These are phyloP conservation scores for Dendrobium chrysotoxum DNA, from an alignment of 106 monocot species.

Conservation along the genomic window DNA sequence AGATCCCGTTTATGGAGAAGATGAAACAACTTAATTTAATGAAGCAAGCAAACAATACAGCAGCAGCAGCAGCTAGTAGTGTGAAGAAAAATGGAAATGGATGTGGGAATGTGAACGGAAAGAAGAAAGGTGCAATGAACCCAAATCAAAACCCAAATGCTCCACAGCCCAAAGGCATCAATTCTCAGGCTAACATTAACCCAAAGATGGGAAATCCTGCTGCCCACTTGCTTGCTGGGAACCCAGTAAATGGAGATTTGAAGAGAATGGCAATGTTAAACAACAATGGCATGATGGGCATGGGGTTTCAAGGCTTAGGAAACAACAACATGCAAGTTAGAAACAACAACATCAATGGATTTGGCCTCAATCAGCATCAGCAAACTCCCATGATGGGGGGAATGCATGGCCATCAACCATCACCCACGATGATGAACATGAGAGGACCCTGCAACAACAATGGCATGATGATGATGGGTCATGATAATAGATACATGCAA, in stretches of 20 bases:
- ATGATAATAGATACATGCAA: conserved; percentile 11
- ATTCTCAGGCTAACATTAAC: conserved; percentile 1
- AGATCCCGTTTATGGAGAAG: conserved; percentile 32
- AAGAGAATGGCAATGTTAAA: conserved; percentile 13
- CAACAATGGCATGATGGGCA: conserved; percentile 38
- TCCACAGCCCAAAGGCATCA: conserved; percentile 2
- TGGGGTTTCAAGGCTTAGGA: not conserved
- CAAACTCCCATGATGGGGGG: conserved; percentile 36
- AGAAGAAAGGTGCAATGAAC: conserved; percentile 13
- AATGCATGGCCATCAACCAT: conserved; percentile 27
- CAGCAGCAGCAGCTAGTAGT: not conserved
- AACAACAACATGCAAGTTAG: not conserved
- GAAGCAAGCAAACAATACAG: conserved; percentile 17
- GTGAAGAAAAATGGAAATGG: conserved; percentile 1
- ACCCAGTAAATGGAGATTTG: not conserved
- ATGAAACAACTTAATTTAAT: conserved; percentile 19
- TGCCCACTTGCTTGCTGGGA: conserved; percentile 9
- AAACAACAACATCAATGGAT: not conserved
- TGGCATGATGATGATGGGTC: conserved; percentile 9
- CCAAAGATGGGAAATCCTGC: conserved; percentile 24
- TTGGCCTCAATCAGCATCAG: conserved; percentile 7
- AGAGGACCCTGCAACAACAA: conserved; percentile 21
- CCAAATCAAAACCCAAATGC: conserved; percentile 31
- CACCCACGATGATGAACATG: conserved; percentile 41
- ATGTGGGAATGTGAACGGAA: not conserved